Evolutionary conservation across 805 yeast genomes (phyloP), one percentile per base, ranked within the genome.

Genomic region (Zygoascus bituminiphila): DNA sequence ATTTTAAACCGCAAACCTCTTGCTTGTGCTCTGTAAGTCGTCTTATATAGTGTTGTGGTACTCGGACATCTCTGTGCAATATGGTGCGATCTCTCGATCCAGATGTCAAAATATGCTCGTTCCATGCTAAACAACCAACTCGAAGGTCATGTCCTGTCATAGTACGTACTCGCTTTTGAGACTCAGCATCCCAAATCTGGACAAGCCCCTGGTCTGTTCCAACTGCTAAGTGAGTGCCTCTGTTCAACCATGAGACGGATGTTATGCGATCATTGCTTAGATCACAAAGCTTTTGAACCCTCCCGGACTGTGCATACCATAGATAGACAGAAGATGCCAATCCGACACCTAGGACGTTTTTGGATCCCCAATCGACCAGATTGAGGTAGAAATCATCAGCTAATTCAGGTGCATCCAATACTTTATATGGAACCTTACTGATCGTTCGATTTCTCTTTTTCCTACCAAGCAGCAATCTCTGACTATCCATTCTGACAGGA

Each of bases 1-100:
- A 93, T 61, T 81, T 81, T 56, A 93, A 74, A 2, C 98, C 98
- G 69, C 98, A 93, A 40, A 93, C 95, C 65, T 93, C 98, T 67
- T 93, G 98, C 48, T 81, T 78, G 65, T 93, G 98, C 21, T 75
- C 71, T 35, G 78, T 82, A 26, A 93, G 70, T 54, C 79, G 76
- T 53, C 80, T 79, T 59, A 86, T 78, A 62, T 72, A 88, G 58
- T 88, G 96, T 24, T 84, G 85, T 5, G 91, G 85, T 33, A 81
- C 79, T 47, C 98, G 74, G 20, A 93, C 97, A 64, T 93, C 98
- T 53, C 97, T 74, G 63, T 93, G 95, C 44, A 88, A 68, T 45
- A 93, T 89, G 4, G 81, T 72, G 33, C 88, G 68, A 66, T 93
- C 98, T 52, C 95, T 72, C 26, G 93, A 81, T 0, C 98, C 98